Percentiles rank a stretch among this genome's conserved stretches.
Conservation (phyloP, 1,284 basidiomycete genomes). For the Neolentinus lepideus region DNA sequence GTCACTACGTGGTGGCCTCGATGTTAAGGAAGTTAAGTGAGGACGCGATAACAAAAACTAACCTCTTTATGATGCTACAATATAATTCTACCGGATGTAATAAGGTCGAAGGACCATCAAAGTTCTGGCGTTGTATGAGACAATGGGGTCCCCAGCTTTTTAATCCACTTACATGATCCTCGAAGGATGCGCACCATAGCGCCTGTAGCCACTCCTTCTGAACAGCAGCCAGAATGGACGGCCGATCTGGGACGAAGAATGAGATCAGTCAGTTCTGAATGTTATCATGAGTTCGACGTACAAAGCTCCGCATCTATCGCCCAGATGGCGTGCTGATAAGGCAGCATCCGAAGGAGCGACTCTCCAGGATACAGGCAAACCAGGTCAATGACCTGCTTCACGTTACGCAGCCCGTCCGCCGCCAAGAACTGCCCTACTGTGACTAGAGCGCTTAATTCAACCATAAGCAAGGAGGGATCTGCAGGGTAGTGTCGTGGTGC, state of each 20-base stretch:
- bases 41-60: neutral
- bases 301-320: conserved; percentile 27
- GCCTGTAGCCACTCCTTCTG: conserved; percentile 43
- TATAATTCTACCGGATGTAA: conserved; percentile 19
- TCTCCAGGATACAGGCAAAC: conserved; percentile 24
- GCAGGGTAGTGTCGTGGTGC: neutral
- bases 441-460: neutral
- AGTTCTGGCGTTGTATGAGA: conserved; percentile 4
- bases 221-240: conserved; percentile 22
- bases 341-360: conserved; percentile 34
- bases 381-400: conserved; percentile 24
- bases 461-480: conserved; percentile 1
- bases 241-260: conserved; percentile 21
- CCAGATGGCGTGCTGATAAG: conserved; percentile 55
- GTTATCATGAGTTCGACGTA: conserved; percentile 17
- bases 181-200: conserved; percentile 31
- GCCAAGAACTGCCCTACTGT: neutral
- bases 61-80: conserved; percentile 1
- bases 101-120: conserved; percentile 19
- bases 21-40: neutral
- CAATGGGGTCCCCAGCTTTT: neutral
- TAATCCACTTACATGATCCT: neutral
- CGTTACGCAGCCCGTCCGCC: conserved; percentile 4
- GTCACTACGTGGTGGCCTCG: neutral
- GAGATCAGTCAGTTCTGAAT: neutral